Evolutionary conservation across 129 eudicot genomes (phyloP), one percentile per base, ranked within the genome.

Genomic region (Erigeron canadensis): DNA sequence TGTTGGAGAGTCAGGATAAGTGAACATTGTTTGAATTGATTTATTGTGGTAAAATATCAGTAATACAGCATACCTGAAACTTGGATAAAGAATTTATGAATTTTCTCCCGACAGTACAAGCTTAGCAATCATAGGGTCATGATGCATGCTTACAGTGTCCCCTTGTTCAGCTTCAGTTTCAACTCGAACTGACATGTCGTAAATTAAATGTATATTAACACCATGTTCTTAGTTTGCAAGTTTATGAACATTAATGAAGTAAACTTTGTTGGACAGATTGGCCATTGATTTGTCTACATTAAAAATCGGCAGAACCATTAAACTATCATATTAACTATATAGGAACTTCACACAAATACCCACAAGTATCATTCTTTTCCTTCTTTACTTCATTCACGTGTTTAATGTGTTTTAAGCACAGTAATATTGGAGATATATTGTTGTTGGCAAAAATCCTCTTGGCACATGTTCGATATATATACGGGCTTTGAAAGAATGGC

Each of bases 91-190:
- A 84, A 65, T 95, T 91, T 86, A 81, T 95, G 84, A 95, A 58
- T 77, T 88, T 95, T 95, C 91, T 59, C 97, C 97, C 97, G 91
- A 84, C 23, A 90, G 96, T 40, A 95, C 97, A 75, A 95, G 99
- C 77, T 95, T 95, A 42, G 99, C 99, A 65, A 95, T 95, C 99
- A 95, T 95, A 58, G 99, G 99, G 85, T 95, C 99, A 71, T 95
- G 90, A 81, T 95, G 99, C 97, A 95, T 88, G 90, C 96, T 90
- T 61, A 95, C 99, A 50, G 86, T 60, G 70, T 95, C 99, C 54
- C 97, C 96, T 82, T 95, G 88, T 80, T 84, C 94, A 77, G 90
- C 99, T 71, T 97, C 99, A 41, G 99, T 95, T 78, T 95, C 99
- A 57, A 95, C 97, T 67, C 97, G 83, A 70, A 95, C 99, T 77